Conservation (phyloP, 495 filamentous ascomycete species). For the Neohortaea acidophila region DNA sequence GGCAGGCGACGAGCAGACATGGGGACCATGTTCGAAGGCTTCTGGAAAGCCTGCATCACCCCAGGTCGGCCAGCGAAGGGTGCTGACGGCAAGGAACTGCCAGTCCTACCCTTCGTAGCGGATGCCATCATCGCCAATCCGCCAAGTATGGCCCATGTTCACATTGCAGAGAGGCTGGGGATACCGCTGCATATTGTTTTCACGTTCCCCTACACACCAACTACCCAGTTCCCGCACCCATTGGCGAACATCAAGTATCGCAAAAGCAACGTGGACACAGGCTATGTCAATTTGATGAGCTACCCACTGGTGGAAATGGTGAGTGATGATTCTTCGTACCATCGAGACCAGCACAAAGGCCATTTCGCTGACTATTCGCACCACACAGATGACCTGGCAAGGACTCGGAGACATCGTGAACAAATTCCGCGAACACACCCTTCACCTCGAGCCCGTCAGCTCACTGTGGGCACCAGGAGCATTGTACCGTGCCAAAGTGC, state of each 20-base stretch:
- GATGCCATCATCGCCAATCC: constrained; percentile 31
- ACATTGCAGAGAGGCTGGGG: constrained; percentile 29
- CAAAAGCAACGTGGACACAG: constrained; percentile 26
- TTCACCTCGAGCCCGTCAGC: constrained; percentile 23
- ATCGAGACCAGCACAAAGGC: no score
- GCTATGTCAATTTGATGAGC: constrained; percentile 55
- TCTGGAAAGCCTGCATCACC: constrained; percentile 29
- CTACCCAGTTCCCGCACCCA: constrained; percentile 27
- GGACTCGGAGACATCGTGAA: constrained; percentile 28
- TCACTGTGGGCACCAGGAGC: constrained; percentile 28
- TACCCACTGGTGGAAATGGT: constrained; percentile 45
- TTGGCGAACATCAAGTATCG: constrained; percentile 27
- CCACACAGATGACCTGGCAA: constrained; percentile 26
- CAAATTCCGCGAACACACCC: constrained; percentile 23
- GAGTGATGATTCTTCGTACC: no score
- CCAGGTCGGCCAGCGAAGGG: constrained; percentile 36
- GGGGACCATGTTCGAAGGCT: constrained; percentile 32
- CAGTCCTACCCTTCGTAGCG: constrained; percentile 21
- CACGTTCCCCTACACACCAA: constrained; percentile 28
- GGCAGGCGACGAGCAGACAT: constrained; percentile 43
- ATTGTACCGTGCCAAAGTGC: constrained; percentile 26
- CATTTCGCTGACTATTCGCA: no score
- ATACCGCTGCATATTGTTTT: constrained; percentile 30
- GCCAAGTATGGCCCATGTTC: constrained; percentile 26
- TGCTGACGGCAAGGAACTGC: constrained; percentile 35